phyloP scores from a whole-genome alignment of 2,329 filamentous ascomycete species.

The Calonectria fujianensis region DNA sequence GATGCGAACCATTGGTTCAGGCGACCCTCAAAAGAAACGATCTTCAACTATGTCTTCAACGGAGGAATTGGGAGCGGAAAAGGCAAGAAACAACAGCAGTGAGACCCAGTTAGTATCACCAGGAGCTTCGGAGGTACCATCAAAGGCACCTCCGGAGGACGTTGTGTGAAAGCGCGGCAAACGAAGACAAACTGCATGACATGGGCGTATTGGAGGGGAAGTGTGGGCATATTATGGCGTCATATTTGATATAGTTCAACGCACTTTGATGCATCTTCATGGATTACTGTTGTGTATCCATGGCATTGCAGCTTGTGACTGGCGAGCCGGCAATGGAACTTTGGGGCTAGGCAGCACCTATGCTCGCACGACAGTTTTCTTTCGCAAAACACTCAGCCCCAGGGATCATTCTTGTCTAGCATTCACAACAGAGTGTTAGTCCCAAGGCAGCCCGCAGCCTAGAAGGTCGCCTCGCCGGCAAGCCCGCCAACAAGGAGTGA shows the following conservation, averaged over 20 bases:
- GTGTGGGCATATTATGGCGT: constrained; percentile 1
- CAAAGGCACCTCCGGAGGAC: neutral
- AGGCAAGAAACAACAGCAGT: constrained; percentile 18
- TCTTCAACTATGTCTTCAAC: neutral
- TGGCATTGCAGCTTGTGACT: constrained; percentile 9
- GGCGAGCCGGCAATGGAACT: neutral
- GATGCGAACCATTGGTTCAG: constrained; percentile 4
- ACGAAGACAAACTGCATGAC: neutral
- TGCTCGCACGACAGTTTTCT: neutral
- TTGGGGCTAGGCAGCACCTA: constrained; percentile 5
- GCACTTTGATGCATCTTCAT: constrained; percentile 18
- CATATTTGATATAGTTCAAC: constrained; percentile 19
- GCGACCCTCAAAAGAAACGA: neutral
- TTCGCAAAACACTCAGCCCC: neutral
- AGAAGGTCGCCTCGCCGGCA: constrained; percentile 1
- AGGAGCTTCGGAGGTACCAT: neutral
- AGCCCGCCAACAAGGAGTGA: constrained; percentile 15
- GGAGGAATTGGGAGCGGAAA: neutral
- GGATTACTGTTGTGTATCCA: constrained; percentile 1
- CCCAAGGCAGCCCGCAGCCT: constrained; percentile 17
- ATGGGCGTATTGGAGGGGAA: neutral
- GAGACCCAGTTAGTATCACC: constrained; percentile 1
- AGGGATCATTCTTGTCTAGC: constrained; percentile 1
- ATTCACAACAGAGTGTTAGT: neutral
- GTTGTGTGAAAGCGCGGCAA: constrained; percentile 1